These are phyloP conservation scores for Vararia minispora DNA, from an alignment of 768 basidiomycete genomes.

Conservation along the genomic window DNA sequence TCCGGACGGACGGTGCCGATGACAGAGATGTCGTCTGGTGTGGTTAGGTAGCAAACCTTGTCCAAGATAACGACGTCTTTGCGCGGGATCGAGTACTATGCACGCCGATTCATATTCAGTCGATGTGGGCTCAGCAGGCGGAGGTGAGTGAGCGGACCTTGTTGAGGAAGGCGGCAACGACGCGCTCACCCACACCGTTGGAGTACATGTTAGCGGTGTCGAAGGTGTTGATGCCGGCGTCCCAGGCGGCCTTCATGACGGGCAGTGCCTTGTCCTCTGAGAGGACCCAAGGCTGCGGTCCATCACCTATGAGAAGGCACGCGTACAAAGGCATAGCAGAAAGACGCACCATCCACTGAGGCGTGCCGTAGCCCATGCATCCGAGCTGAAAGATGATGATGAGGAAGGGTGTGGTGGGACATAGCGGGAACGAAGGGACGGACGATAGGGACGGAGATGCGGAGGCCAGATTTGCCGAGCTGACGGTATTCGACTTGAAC, in stretches of 20 bases:
- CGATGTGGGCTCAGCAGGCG: no score
- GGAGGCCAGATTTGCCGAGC: slow-evolving; percentile 17
- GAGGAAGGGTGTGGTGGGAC: no score
- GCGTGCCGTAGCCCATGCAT: slow-evolving; percentile 14
- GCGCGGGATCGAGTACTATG: slow-evolving; percentile 13
- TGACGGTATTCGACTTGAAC: slow-evolving; percentile 15
- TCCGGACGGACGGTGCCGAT: slow-evolving; percentile 8
- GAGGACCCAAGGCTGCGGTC: slow-evolving; percentile 17
- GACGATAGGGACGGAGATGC: slow-evolving; percentile 18
- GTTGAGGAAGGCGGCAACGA: slow-evolving; percentile 15
- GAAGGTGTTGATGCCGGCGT: slow-evolving; percentile 19
- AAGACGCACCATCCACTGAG: slow-evolving; percentile 12
- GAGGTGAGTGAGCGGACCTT: no score
- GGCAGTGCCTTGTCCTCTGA: slow-evolving; percentile 15
- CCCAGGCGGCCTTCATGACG: slow-evolving; percentile 21
- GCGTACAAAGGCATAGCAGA: no score
- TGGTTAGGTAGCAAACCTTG: no score
- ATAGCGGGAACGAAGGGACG: neutral
- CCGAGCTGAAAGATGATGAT: slow-evolving; percentile 12
- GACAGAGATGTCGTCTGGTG: no score
- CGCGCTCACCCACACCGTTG: slow-evolving; percentile 14
- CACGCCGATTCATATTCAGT: slow-evolving; percentile 3
- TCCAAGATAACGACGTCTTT: no score
- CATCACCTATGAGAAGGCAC: no score
- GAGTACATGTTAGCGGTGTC: slow-evolving; percentile 21